phyloP scores from a whole-genome alignment of 2,329 filamentous ascomycete species.

The Hypoxylon sp. region DNA sequence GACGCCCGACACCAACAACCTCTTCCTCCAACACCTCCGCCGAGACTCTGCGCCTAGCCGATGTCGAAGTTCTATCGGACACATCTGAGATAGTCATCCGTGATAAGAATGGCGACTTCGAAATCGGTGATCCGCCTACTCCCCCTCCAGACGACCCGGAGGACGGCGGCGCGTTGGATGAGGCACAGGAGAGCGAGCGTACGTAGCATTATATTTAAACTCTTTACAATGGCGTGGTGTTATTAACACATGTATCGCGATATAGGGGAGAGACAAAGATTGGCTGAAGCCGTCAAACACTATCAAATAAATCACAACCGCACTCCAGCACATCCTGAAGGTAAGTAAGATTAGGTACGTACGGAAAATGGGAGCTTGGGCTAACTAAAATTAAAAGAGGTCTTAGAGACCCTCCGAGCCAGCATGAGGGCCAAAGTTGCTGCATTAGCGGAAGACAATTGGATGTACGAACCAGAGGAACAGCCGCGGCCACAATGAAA shows the following conservation, averaged over 20 bases:
- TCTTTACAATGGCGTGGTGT: slow-evolving; percentile 35
- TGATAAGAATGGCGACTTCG: slow-evolving; percentile 74
- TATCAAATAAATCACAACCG: slow-evolving; percentile 70
- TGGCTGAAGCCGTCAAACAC: slow-evolving; percentile 74
- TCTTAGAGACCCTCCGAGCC: slow-evolving; percentile 77
- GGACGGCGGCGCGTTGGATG: slow-evolving; percentile 69
- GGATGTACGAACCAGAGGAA: slow-evolving; percentile 87
- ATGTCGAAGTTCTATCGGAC: slow-evolving; percentile 61
- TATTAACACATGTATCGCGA: slow-evolving; percentile 40
- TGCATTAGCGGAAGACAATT: slow-evolving; percentile 84
- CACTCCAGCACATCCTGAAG: slow-evolving; percentile 75
- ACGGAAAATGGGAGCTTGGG: not conserved
- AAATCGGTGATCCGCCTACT: slow-evolving; percentile 71
- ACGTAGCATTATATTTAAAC: slow-evolving; percentile 48
- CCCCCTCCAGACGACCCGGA: slow-evolving; percentile 69
- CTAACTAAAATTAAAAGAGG: slow-evolving; percentile 62
- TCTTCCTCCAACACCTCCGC: slow-evolving; percentile 57
- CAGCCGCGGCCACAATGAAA: slow-evolving; percentile 56
- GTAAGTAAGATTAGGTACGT: slow-evolving; percentile 66
- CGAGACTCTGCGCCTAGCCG: slow-evolving; percentile 66
- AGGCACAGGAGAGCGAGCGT: slow-evolving; percentile 71
- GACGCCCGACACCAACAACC: slow-evolving; percentile 66
- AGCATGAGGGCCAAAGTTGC: slow-evolving; percentile 81
- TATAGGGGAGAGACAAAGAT: slow-evolving; percentile 71
- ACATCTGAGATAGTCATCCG: slow-evolving; percentile 72